A percentile compares a stretch with the other conserved stretches of the same genome.
phyloP scores from a whole-genome alignment of 139 green algal genomes.

The Mychonastes homosphaera region DNA sequence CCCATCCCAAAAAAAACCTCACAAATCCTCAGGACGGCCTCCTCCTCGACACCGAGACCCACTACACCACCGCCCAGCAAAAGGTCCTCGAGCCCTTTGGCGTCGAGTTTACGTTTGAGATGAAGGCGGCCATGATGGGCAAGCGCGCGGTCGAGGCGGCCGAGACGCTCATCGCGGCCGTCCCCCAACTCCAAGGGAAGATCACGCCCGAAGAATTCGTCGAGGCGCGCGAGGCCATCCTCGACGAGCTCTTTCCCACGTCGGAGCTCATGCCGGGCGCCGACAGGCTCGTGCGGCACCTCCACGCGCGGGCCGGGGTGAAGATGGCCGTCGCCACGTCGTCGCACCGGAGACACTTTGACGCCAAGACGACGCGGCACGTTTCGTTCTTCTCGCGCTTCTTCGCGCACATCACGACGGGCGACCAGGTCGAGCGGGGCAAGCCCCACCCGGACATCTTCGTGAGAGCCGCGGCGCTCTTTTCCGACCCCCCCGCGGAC shows the following conservation, averaged over 20 bases:
- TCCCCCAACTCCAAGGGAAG: conserved; percentile 28
- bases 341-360: conserved; percentile 50
- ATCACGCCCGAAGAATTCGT: conserved; percentile 46
- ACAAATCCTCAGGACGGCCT: conserved; percentile 62
- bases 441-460: conserved; percentile 86
- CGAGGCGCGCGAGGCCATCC: conserved; percentile 45
- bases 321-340: conserved; percentile 69
- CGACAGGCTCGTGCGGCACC: conserved; percentile 61
- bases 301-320: conserved; percentile 37
- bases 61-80: conserved; percentile 64
- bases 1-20: not conserved
- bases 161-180: conserved; percentile 13
- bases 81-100: conserved; percentile 14
- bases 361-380: conserved; percentile 67
- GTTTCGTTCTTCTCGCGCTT: conserved; percentile 49
- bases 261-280: conserved; percentile 61
- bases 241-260: conserved; percentile 58
- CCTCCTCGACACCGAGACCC: conserved; percentile 68
- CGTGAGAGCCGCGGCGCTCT: conserved; percentile 33
- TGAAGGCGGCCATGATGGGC: conserved; percentile 66
- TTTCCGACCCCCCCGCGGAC: conserved; percentile 6
- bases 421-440: conserved; percentile 39
- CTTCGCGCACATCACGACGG: conserved; percentile 54
- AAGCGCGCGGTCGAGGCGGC: conserved; percentile 59
- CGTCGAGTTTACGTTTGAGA: conserved; percentile 62